Conservation (phyloP, 1,139 yeast genomes). For the Sugiyamaella xylanicola region DNA sequence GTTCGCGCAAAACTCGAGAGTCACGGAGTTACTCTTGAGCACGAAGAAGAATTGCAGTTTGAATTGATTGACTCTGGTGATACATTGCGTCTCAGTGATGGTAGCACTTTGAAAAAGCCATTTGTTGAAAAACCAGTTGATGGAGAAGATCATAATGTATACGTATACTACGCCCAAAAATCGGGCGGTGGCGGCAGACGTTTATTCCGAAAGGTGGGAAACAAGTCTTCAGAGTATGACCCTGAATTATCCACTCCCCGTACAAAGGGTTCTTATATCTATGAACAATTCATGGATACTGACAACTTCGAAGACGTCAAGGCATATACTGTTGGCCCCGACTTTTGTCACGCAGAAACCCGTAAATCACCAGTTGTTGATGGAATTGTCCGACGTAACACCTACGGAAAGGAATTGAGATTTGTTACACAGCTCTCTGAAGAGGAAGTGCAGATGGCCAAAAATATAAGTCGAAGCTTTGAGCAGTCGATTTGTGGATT, state of each 20-base stretch:
- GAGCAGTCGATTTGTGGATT: slow-evolving; percentile 98
- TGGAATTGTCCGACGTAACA: slow-evolving; percentile 95
- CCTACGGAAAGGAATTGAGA: slow-evolving; percentile 96
- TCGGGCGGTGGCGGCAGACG: slow-evolving; percentile 98
- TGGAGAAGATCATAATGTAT: slow-evolving; percentile 97
- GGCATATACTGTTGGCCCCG: slow-evolving; percentile 93
- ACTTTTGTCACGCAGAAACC: slow-evolving; percentile 95
- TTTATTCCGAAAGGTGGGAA: slow-evolving; percentile 92
- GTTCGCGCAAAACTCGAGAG: slow-evolving; percentile 56
- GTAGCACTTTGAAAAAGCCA: slow-evolving; percentile 74
- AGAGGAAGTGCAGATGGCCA: slow-evolving; percentile 79
- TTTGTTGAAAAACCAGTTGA: slow-evolving; percentile 98
- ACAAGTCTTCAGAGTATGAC: slow-evolving; percentile 95
- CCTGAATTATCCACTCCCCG: slow-evolving; percentile 74
- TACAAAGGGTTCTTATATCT: slow-evolving; percentile 87
- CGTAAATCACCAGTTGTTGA: slow-evolving; percentile 98
- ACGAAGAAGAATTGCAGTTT: slow-evolving; percentile 70
- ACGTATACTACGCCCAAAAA: slow-evolving; percentile 82
- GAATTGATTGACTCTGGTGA: slow-evolving; percentile 73
- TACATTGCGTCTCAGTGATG: slow-evolving; percentile 71
- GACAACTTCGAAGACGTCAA: slow-evolving; percentile 98
- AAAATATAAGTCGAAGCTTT: slow-evolving; percentile 70
- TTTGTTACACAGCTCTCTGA: slow-evolving; percentile 78
- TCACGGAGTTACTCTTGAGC: slow-evolving; percentile 57
- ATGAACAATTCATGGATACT: slow-evolving; percentile 96